Conservation (phyloP, 768 basidiomycete species). For the Sporobolomyces pararoseus region DNA sequence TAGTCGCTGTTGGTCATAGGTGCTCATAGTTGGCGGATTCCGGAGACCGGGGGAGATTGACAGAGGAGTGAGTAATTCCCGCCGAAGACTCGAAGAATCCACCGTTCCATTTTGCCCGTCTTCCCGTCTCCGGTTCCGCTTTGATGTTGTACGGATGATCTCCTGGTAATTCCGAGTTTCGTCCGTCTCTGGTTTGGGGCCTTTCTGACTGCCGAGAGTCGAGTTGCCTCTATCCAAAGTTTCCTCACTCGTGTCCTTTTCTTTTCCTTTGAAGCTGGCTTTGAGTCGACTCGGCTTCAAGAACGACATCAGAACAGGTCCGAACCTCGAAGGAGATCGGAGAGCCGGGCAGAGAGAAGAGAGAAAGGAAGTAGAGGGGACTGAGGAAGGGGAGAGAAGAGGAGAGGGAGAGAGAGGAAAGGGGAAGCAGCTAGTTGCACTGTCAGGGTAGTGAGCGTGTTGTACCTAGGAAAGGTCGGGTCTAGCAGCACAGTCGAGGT, state of each 20-base stretch:
- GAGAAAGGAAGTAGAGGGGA: neutral
- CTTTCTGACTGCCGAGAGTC: neutral
- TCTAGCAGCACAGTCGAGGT: too few species aligned
- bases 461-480: too few species aligned
- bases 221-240: neutral
- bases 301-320: conserved; percentile 18
- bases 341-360: neutral
- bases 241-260: conserved; percentile 7
- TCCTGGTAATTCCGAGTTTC: conserved; percentile 24
- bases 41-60: neutral
- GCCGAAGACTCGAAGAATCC: neutral
- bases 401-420: too few species aligned
- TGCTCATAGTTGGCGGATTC: too few species aligned
- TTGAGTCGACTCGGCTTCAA: conserved; percentile 2
- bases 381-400: too few species aligned
- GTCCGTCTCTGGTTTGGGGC: neutral
- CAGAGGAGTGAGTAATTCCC: neutral
- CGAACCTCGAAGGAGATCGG: neutral
- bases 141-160: conserved; percentile 16
- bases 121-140: neutral
- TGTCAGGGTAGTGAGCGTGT: too few species aligned
- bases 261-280: conserved; percentile 15
- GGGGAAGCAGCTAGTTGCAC: too few species aligned
- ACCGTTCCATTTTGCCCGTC: neutral
- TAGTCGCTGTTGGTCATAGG: conserved; percentile 3